These are phyloP conservation scores for Neurospora discreta DNA, from an alignment of 495 filamentous ascomycete species.

Conservation along the genomic window DNA sequence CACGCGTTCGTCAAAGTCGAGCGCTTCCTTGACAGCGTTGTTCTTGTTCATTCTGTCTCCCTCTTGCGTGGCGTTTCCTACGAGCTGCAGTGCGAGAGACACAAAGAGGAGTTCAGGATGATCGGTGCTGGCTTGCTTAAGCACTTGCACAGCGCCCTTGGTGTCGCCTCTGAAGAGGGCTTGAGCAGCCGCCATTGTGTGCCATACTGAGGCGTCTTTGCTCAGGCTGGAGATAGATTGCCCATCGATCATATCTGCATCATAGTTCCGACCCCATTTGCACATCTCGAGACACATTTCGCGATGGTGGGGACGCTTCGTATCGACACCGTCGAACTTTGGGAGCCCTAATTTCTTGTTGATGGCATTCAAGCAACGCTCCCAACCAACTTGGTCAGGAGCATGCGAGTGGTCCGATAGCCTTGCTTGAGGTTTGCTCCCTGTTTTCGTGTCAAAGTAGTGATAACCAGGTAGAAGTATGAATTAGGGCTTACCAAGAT, in stretches of 20 bases:
- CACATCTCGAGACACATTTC: slow-evolving; percentile 71
- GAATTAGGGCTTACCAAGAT: slow-evolving; percentile 42
- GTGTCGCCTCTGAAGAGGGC: slow-evolving; percentile 65
- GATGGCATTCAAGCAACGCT: slow-evolving; percentile 35
- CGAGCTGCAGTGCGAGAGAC: slow-evolving; percentile 41
- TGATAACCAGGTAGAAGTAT: neutral
- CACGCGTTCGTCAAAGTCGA: slow-evolving; percentile 36
- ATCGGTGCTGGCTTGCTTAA: slow-evolving; percentile 37
- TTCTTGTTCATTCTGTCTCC: slow-evolving; percentile 16
- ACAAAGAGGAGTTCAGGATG: slow-evolving; percentile 41
- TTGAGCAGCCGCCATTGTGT: slow-evolving; percentile 72
- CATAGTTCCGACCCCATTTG: slow-evolving; percentile 49
- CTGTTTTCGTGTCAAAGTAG: slow-evolving; percentile 11
- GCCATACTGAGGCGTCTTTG: slow-evolving; percentile 45
- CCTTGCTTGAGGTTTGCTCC: slow-evolving; percentile 28
- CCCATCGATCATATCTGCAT: slow-evolving; percentile 41
- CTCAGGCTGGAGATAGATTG: slow-evolving; percentile 41
- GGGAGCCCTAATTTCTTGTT: slow-evolving; percentile 31
- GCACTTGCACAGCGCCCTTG: slow-evolving; percentile 41
- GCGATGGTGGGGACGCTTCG: slow-evolving; percentile 60
- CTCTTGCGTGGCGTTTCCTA: slow-evolving; percentile 12
- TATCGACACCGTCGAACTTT: slow-evolving; percentile 39
- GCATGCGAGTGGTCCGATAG: slow-evolving; percentile 26
- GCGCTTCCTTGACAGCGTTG: slow-evolving; percentile 18
- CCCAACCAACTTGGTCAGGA: slow-evolving; percentile 38